Percentiles rank a stretch among this genome's conserved stretches.
Evolutionary conservation across 371 early-diverging fungal genomes (phyloP).

Genomic region (Mucor mucedo): DNA sequence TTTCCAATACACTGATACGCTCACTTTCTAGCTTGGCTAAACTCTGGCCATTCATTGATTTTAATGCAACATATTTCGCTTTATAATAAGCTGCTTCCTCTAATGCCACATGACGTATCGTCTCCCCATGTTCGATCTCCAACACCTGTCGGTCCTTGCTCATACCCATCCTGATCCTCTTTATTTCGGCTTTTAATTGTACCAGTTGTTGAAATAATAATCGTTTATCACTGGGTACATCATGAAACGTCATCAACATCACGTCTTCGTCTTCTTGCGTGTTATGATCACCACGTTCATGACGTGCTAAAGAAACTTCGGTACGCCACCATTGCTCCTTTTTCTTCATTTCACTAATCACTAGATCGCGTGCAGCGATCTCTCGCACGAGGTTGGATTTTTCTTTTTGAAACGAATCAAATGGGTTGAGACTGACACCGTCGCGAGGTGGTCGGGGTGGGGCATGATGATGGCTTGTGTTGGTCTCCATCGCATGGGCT

Average conservation of each 20-base stretch:
- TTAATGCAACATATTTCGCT: conserved; percentile 44
- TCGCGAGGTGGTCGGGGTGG: conserved; percentile 24
- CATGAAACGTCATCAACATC: background rate
- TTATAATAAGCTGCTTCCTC: conserved; percentile 66
- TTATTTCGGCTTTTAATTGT: conserved; percentile 44
- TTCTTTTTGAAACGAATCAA: conserved; percentile 10
- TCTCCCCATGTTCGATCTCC: conserved; percentile 55
- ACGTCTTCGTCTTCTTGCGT: background rate
- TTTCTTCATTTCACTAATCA: conserved; percentile 39
- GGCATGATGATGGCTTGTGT: background rate
- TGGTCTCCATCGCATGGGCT: conserved; percentile 8
- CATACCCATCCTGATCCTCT: conserved; percentile 42
- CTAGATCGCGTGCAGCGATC: conserved; percentile 24
- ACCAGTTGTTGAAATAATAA: conserved; percentile 48
- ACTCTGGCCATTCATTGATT: conserved; percentile 34
- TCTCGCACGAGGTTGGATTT: conserved; percentile 10
- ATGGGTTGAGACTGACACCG: background rate
- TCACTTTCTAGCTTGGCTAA: conserved; percentile 50
- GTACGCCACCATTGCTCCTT: conserved; percentile 51
- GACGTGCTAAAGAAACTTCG: conserved; percentile 39
- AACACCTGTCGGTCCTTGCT: conserved; percentile 51
- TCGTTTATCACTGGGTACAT: conserved; percentile 18
- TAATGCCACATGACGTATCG: conserved; percentile 51
- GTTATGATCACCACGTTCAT: background rate
- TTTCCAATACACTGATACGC: conserved; percentile 54